Conservation (phyloP, 768 basidiomycete genomes). For the Mycena sanguinolenta region DNA sequence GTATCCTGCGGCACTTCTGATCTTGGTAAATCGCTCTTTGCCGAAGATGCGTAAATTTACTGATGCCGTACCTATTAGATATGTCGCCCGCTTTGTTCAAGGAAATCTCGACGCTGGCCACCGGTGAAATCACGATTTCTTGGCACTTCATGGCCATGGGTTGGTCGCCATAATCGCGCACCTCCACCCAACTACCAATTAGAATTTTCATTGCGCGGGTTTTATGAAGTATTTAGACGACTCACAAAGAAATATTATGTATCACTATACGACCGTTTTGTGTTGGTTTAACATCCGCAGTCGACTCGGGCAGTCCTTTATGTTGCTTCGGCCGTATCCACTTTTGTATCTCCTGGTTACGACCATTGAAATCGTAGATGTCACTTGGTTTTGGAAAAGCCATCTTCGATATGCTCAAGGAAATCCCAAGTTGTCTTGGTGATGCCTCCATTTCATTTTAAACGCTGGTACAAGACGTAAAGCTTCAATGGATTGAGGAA, state of each 20-base stretch:
- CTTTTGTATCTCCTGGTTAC: constrained; percentile 13
- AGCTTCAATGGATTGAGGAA: no score
- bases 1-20: constrained; percentile 63
- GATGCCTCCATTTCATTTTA: no score
- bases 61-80: constrained; percentile 58
- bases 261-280: constrained; percentile 21
- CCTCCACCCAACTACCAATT: no score
- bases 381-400: no score
- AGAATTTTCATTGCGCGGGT: background rate
- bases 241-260: constrained; percentile 29
- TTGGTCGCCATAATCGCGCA: constrained; percentile 56
- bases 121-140: constrained; percentile 65
- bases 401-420: no score
- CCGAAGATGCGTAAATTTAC: background rate
- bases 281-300: background rate
- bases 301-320: constrained; percentile 28
- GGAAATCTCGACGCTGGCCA: constrained; percentile 59
- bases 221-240: constrained; percentile 30
- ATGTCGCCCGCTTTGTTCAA: constrained; percentile 76
- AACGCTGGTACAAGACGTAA: no score
- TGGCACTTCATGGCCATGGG: constrained; percentile 72
- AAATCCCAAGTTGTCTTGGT: no score
- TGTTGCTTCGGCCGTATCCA: constrained; percentile 5
- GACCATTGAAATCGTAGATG: no score
- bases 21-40: constrained; percentile 60